Percentiles rank a stretch among this genome's conserved stretches.
Conservation (phyloP, 2,329 filamentous ascomycete species). For the Rhytidhysteron rufulum region DNA sequence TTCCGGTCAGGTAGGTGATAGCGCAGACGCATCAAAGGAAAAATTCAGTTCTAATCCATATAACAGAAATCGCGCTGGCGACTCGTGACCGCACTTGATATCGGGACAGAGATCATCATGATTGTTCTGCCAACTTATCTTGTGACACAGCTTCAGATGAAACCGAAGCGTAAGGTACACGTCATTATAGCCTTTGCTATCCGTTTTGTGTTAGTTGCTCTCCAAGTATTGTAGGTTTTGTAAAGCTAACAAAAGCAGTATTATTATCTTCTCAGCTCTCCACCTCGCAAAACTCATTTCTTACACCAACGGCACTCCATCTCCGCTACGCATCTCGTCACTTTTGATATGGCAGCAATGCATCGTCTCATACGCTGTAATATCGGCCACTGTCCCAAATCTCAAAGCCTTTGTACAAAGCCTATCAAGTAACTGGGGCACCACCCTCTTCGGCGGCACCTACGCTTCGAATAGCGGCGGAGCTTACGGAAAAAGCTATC, state of each 20-base stretch:
- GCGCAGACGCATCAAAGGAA: neutral
- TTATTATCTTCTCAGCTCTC: constrained; percentile 15
- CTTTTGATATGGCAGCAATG: constrained; percentile 18
- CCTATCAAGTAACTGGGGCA: constrained; percentile 17
- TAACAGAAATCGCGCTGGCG: constrained; percentile 11
- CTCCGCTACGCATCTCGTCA: constrained; percentile 7
- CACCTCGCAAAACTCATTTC: constrained; percentile 9
- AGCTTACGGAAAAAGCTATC: constrained; percentile 1
- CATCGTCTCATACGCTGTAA: constrained; percentile 19
- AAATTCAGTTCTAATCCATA: neutral
- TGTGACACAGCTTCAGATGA: constrained; percentile 25
- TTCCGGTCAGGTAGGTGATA: constrained; percentile 4
- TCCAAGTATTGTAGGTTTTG: neutral
- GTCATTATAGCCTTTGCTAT: constrained; percentile 23
- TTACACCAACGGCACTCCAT: constrained; percentile 10
- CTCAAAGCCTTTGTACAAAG: constrained; percentile 23
- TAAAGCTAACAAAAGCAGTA: constrained; percentile 5
- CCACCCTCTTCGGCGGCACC: constrained; percentile 8
- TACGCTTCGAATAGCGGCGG: constrained; percentile 11
- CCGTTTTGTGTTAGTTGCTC: constrained; percentile 10
- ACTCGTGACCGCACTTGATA: constrained; percentile 14
- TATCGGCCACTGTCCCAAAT: constrained; percentile 24
- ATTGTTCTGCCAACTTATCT: constrained; percentile 19
- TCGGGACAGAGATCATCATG: constrained; percentile 19
- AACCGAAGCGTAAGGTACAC: constrained; percentile 18